Conservation (phyloP, 495 filamentous ascomycete species). For the Poronia punctata region DNA sequence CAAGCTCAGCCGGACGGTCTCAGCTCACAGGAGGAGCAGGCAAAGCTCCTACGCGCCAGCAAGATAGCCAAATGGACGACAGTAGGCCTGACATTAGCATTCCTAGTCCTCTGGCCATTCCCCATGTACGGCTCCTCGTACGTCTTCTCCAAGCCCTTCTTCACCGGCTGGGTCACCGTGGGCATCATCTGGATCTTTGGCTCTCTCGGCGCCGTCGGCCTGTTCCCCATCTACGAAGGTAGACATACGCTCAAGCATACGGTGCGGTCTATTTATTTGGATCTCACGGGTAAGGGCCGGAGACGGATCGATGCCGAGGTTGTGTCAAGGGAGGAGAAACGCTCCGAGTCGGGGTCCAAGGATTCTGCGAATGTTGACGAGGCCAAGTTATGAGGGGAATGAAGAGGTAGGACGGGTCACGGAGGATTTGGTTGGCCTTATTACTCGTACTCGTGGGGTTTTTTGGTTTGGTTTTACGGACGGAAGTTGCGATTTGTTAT, state of each 20-base stretch:
- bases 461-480: background rate
- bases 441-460: background rate
- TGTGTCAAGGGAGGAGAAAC: conserved; percentile 23
- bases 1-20: background rate
- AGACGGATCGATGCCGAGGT: too few species aligned
- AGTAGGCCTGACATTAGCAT: conserved; percentile 61
- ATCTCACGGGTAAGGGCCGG: conserved; percentile 57
- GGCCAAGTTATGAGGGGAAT: conserved; percentile 1
- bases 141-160: conserved; percentile 84
- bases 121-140: conserved; percentile 86
- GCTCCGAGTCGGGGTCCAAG: conserved; percentile 6
- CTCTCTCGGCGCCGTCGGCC: conserved; percentile 61
- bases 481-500: too few species aligned
- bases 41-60: conserved; percentile 62
- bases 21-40: conserved; percentile 53
- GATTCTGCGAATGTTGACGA: background rate
- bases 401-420: too few species aligned
- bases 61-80: conserved; percentile 76
- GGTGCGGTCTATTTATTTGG: conserved; percentile 57
- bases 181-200: conserved; percentile 86
- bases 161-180: conserved; percentile 84
- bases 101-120: conserved; percentile 90
- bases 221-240: conserved; percentile 82
- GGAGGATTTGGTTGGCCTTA: background rate
- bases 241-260: conserved; percentile 60